A percentile compares a stretch with the other conserved stretches of the same genome.
phyloP scores from a whole-genome alignment of 106 monocot genomes.

The Triglochin maritima region DNA sequence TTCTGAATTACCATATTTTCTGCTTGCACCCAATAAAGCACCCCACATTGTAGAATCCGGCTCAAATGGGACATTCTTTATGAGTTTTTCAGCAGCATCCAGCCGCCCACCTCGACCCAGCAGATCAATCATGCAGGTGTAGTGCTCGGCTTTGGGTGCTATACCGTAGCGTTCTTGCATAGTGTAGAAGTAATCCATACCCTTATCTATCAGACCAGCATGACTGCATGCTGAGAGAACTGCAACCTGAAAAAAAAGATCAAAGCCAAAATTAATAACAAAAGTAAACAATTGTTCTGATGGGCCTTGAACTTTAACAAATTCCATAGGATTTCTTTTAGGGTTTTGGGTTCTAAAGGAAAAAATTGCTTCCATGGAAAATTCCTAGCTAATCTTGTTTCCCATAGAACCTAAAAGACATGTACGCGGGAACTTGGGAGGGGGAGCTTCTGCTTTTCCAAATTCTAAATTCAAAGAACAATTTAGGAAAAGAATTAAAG shows the following conservation, averaged over 20 bases:
- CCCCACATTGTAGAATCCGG: constrained; percentile 76
- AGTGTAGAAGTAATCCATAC: constrained; percentile 41
- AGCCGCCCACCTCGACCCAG: constrained; percentile 54
- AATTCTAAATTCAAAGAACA: too few species aligned
- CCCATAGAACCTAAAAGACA: too few species aligned
- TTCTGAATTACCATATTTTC: constrained; percentile 42
- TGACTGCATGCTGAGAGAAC: constrained; percentile 68
- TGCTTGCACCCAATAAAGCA: constrained; percentile 59
- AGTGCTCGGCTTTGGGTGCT: constrained; percentile 49
- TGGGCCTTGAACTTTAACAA: not conserved
- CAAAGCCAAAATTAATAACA: not conserved
- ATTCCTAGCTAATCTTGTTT: too few species aligned
- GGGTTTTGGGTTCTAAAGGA: too few species aligned
- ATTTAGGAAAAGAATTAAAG: too few species aligned
- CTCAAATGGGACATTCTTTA: constrained; percentile 47
- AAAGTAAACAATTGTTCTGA: not conserved
- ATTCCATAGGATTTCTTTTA: too few species aligned
- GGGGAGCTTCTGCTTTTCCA: too few species aligned
- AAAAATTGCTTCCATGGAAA: too few species aligned
- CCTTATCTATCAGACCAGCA: constrained; percentile 46
- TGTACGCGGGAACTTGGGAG: too few species aligned
- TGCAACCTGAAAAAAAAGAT: constrained; percentile 28
- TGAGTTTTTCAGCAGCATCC: constrained; percentile 38
- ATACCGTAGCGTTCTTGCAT: constrained; percentile 48
- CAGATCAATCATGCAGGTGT: constrained; percentile 78